Base-by-base conservation (phyloP, 2,329 filamentous ascomycete species). In the Penicillium sp. region DNA sequence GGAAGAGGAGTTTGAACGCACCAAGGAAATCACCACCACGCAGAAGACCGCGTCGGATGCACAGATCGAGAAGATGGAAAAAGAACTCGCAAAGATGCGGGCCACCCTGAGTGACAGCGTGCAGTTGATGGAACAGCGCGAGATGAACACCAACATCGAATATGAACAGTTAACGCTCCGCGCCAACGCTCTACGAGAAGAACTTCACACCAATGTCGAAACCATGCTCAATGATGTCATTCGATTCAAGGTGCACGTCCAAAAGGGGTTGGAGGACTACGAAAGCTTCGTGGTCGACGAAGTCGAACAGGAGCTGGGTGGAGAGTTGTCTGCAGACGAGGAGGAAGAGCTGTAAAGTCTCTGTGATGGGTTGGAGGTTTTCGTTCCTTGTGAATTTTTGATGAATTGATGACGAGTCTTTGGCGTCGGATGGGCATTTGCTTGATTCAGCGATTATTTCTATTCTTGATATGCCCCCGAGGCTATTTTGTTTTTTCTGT, bases 1-100 rank as follows among this genome's bases (percentile, higher is more conserved):
- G 0, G 87, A 95, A 66, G 88, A 95, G 62, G 90, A 96, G 66
- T 94, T 95, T 65, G 90, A 96, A 63, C 90, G 88, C 71, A 90
- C 89, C 18, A 91, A 91, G 64, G 93, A 96, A 76, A 81, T 82
- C 50, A 91, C 87, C 6, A 87, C 81, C 39, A 88, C 90, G 13
- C 89, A 95, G 66, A 94, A 94, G 72, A 81, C 91, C 66, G 85
- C 84, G 6, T 88, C 85, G 2, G 93, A 97, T 66, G 83, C 90
- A 7, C 91, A 97, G 68, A 95, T 98, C 61, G 93, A 98, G 71
- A 93, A 93, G 75, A 94, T 96, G 85, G 93, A 98, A 72, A 96
- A 95, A 70, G 90, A 98, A 67, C 75, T 98, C n/a, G 86, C 88
- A 40, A 88, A 90, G 66, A 95, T 97, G 88, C 81, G 90, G 37